Evolutionary conservation across 2,329 filamentous ascomycete genomes (phyloP).

Genomic region (Hypoxylon sp.): DNA sequence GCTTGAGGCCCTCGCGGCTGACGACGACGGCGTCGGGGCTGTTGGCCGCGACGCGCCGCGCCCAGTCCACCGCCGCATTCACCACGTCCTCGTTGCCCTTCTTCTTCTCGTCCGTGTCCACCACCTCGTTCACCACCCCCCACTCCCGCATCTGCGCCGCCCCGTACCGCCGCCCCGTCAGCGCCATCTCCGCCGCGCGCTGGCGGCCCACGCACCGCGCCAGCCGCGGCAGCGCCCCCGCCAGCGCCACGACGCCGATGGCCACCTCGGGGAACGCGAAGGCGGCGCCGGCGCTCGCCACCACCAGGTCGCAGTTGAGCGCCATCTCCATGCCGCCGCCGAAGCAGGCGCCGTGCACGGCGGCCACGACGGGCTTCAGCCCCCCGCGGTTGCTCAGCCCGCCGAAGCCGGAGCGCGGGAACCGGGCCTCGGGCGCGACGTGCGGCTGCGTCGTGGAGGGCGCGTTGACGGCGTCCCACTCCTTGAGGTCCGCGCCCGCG

Average conservation of each 20-base stretch:
- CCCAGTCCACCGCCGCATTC: slow-evolving; percentile 66
- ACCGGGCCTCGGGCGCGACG: slow-evolving; percentile 23
- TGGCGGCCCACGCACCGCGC: slow-evolving; percentile 71
- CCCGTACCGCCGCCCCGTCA: slow-evolving; percentile 67
- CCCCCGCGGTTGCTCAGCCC: slow-evolving; percentile 71
- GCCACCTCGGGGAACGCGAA: slow-evolving; percentile 78
- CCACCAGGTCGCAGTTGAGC: slow-evolving; percentile 74
- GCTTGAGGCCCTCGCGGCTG: slow-evolving; percentile 72
- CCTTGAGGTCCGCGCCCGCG: slow-evolving; percentile 72
- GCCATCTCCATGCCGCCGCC: slow-evolving; percentile 82
- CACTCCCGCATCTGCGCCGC: slow-evolving; percentile 68
- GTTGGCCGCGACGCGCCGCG: slow-evolving; percentile 67
- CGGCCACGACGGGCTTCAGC: slow-evolving; percentile 78
- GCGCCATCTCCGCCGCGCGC: slow-evolving; percentile 74
- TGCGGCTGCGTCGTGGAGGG: not conserved
- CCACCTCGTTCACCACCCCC: slow-evolving; percentile 75
- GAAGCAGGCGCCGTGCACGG: slow-evolving; percentile 77
- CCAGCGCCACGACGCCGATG: slow-evolving; percentile 74
- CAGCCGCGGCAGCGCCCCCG: slow-evolving; percentile 74
- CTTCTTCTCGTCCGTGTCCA: slow-evolving; percentile 59
- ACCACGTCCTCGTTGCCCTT: slow-evolving; percentile 55
- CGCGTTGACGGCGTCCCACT: slow-evolving; percentile 62
- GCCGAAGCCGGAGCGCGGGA: slow-evolving; percentile 64
- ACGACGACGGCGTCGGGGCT: slow-evolving; percentile 81
- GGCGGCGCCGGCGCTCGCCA: slow-evolving; percentile 64